Evolutionary conservation across 768 basidiomycete species (phyloP).

Genomic region (Lactarius trivialis): DNA sequence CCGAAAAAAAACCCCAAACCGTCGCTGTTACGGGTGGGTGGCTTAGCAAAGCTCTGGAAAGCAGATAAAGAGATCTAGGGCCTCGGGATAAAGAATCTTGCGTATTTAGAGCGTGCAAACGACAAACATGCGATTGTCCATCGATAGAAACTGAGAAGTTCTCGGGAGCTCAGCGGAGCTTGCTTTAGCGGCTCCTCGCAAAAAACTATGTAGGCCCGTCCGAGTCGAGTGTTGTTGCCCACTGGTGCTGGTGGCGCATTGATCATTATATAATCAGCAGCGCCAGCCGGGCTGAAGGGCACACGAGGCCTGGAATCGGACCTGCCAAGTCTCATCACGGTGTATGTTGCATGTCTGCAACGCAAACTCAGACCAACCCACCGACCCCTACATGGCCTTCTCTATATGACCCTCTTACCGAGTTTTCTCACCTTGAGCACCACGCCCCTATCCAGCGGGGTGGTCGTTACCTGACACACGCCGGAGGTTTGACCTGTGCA

Average conservation of each 20-base stretch:
- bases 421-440: constrained; percentile 20
- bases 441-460: constrained; percentile 15
- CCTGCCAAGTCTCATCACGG: not conserved
- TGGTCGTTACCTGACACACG: constrained; percentile 18
- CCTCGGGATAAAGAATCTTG: not conserved
- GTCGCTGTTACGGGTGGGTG: not conserved
- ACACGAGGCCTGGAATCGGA: not conserved
- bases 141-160: not conserved
- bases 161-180: not conserved
- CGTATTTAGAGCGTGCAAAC: not conserved
- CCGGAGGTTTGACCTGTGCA: constrained; percentile 4
- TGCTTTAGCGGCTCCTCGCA: not conserved
- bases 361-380: not conserved
- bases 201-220: not conserved
- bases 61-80: not conserved
- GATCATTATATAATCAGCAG: not conserved
- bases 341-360: constrained; percentile 8
- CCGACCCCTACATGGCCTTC: constrained; percentile 21
- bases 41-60: not conserved
- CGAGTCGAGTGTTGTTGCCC: too few relatives aligned
- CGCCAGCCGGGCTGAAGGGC: not conserved
- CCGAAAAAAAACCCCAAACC: not conserved
- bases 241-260: too few relatives aligned
- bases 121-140: not conserved
- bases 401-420: constrained; percentile 22